These are phyloP conservation scores for Metschnikowia rubicola DNA, from an alignment of 805 yeast species.

Conservation along the genomic window DNA sequence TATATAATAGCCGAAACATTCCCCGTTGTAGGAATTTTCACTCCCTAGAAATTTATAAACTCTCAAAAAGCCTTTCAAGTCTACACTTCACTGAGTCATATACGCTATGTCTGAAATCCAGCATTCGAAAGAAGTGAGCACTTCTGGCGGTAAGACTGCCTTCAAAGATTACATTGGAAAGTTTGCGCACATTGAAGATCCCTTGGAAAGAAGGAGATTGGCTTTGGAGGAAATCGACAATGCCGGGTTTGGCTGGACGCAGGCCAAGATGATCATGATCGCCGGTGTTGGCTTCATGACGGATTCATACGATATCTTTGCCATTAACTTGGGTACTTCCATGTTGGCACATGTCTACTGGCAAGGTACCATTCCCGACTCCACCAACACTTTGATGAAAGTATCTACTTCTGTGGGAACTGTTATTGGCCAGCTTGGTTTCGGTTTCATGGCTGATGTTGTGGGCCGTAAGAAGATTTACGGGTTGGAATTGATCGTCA, in stretches of 20 bases:
- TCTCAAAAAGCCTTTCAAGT: neutral
- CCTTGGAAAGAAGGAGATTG: conserved; percentile 80
- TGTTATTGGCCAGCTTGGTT: conserved; percentile 83
- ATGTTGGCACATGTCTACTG: conserved; percentile 79
- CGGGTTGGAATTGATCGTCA: conserved; percentile 81
- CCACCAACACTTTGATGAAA: conserved; percentile 74
- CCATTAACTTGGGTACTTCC: conserved; percentile 77
- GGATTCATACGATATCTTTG: conserved; percentile 89
- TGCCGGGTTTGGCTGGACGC: conserved; percentile 79
- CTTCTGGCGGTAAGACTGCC: conserved; percentile 75
- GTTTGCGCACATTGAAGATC: conserved; percentile 79
- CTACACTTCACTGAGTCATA: neutral
- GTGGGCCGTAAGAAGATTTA: conserved; percentile 85
- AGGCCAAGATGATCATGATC: conserved; percentile 73
- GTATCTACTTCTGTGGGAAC: conserved; percentile 93
- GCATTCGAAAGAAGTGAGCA: conserved; percentile 19
- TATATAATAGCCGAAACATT: conserved; percentile 4
- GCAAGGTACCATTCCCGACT: conserved; percentile 59
- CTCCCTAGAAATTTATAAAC: neutral
- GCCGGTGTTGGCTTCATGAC: conserved; percentile 94
- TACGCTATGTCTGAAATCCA: conserved; percentile 25
- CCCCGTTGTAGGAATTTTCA: neutral
- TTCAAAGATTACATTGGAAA: conserved; percentile 80
- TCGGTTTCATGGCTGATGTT: conserved; percentile 77
- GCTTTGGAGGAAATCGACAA: conserved; percentile 82